Percentiles rank a stretch among this genome's conserved stretches.
phyloP scores from a whole-genome alignment of 495 filamentous ascomycete genomes.

The Podospora australis region DNA sequence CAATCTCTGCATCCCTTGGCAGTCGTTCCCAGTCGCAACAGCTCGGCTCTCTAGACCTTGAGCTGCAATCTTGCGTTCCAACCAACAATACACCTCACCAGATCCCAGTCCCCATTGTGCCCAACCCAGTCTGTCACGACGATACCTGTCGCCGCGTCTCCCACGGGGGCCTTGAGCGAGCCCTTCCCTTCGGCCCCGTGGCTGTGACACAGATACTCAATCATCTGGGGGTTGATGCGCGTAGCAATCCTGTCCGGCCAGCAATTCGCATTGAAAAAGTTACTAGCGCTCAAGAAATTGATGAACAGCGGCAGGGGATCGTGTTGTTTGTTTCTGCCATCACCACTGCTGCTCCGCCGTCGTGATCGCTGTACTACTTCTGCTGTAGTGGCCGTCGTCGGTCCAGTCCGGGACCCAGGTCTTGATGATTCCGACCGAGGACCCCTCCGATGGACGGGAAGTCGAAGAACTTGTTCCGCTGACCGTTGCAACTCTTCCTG shows the following conservation, averaged over 20 bases:
- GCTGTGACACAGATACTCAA: slow-evolving; percentile 67
- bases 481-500: slow-evolving; percentile 71
- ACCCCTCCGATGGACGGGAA: too few species aligned
- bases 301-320: slow-evolving; percentile 63
- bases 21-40: not conserved
- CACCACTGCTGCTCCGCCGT: not conserved
- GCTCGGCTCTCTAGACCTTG: slow-evolving; percentile 19
- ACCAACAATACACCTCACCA: slow-evolving; percentile 80
- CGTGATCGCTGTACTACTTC: not conserved
- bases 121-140: slow-evolving; percentile 95
- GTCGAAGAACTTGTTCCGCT: slow-evolving; percentile 34
- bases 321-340: not conserved
- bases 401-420: too few species aligned
- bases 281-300: slow-evolving; percentile 86
- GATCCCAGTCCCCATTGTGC: slow-evolving; percentile 83
- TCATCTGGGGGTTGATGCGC: slow-evolving; percentile 83
- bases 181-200: slow-evolving; percentile 49
- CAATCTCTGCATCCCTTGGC: not conserved
- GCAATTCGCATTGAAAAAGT: slow-evolving; percentile 84
- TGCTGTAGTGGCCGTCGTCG: slow-evolving; percentile 1
- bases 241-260: slow-evolving; percentile 95
- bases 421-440: too few species aligned
- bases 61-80: slow-evolving; percentile 77
- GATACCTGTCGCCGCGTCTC: slow-evolving; percentile 83
- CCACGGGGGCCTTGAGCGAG: slow-evolving; percentile 37